Evolutionary conservation across 139 green algal species (phyloP), one percentile per base, ranked within the genome.

Genomic region (Spirogloea muscicola): DNA sequence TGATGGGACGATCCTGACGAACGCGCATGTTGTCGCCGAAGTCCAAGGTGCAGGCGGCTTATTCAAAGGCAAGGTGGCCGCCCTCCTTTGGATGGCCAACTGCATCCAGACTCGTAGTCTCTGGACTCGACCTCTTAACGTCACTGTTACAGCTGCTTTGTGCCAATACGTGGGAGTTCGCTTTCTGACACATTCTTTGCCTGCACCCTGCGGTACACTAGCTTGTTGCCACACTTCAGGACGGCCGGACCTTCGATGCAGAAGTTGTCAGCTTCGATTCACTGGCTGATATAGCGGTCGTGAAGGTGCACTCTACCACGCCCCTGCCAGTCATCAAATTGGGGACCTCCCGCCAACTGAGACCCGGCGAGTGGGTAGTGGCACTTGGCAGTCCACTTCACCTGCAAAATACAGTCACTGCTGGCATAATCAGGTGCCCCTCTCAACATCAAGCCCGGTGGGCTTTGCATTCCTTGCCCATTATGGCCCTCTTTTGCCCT

Each of bases 1-100:
- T 0, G 65, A 77, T 34, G 89, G 89, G 27, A 81, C 68, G 52
- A 89, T 94, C 29, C 68, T 93, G 36, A 95, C 90, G 62, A 94
- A 94, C 52, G 88, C 88, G 21, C 90, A 95, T 69, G 89, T 94
- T 7, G 81, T 95, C 13, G 72, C 80, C 5, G 68, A n/a, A n/a
- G n/a, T n/a, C n/a, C n/a, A n/a, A n/a, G n/a, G n/a, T n/a, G n/a
- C n/a, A n/a, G n/a, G n/a, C n/a, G n/a, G n/a, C n/a, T n/a, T n/a
- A n/a, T n/a, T n/a, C n/a, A n/a, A n/a, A n/a, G n/a, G n/a, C n/a
- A n/a, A n/a, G n/a, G n/a, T n/a, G n/a, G n/a, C n/a, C n/a, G n/a
- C n/a, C n/a, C n/a, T n/a, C n/a, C n/a, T n/a, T n/a, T n/a, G n/a
- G n/a, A n/a, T n/a, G n/a, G n/a, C n/a, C n/a, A n/a, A n/a, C n/a